Base-by-base conservation (phyloP, 345 rosid species). In the Bruguiera sexangula region DNA sequence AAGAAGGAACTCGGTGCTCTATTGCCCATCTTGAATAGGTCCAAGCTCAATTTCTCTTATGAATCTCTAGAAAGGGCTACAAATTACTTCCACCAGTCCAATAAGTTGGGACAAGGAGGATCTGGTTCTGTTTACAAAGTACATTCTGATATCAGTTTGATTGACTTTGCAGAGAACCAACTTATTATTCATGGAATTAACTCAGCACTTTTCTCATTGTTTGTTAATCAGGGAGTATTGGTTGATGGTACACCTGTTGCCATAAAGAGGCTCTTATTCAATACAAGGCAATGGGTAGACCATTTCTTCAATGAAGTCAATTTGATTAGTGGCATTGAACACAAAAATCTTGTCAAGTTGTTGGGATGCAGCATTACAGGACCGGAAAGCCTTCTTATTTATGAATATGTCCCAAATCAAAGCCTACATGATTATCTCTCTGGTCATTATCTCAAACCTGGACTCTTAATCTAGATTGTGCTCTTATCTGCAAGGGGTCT, bases 251-350 rank as follows among this genome's bases (percentile, higher is more conserved):
- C 66, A 54, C 70, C 73, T 30, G 96, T 94, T 26, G 98, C 97
- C 9, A 67, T 94, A 70, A 94, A 94, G 85, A 88, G 97, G 78
- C 85, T 94, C 10, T 87, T 89, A 70, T 89, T 89, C 79, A 89
- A 89, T 71, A 91, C 97, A 51, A 87, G 80, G 29, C 98, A 91
- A 74, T 94, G 98, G 97, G 98, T 89, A 6, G 98, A 94, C 66
- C 91, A 91, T 75, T 94, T 94, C 85, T 94, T 91, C 58, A 94
- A 94, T 75, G 98, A 94, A 83, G 97, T 94, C 46, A 94, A 85
- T 63, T 61, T 94, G 77, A 91, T 91, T 67, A 89, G 95, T 68
- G 84, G 75, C 66, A 88, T 91, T 30, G 55, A 86, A 37, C 97
- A 94, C 86, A 89, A 85, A 70, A 91, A 94, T 70, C 93, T 91